Evolutionary conservation across 2,329 filamentous ascomycete genomes (phyloP).

Genomic region (Verticillium tricorpus): DNA sequence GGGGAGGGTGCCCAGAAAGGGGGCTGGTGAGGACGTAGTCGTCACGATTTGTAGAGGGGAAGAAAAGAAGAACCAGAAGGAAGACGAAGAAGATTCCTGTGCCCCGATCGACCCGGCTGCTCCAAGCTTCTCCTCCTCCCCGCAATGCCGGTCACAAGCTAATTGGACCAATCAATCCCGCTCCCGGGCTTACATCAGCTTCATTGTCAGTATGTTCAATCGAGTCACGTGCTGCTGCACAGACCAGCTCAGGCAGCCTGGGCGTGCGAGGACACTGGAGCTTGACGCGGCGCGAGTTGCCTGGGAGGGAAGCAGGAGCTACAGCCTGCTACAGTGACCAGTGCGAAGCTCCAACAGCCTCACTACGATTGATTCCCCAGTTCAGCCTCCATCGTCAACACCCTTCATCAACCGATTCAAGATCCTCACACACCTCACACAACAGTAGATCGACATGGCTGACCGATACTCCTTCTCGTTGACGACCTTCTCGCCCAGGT

Average conservation of each 20-base stretch:
- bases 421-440: slow-evolving; percentile 2
- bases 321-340: neutral
- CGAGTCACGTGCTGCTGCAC: neutral
- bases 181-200: neutral
- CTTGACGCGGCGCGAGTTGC: slow-evolving; percentile 18
- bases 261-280: slow-evolving; percentile 2
- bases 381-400: neutral
- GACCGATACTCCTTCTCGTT: slow-evolving; percentile 99
- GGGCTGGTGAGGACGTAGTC: neutral
- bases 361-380: slow-evolving; percentile 9
- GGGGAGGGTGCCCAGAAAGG: neutral
- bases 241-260: neutral
- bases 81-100: neutral
- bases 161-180: neutral
- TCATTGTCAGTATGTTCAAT: neutral
- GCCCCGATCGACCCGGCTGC: neutral
- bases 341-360: slow-evolving; percentile 12
- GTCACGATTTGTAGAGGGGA: neutral
- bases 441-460: slow-evolving; percentile 61
- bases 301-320: slow-evolving; percentile 13
- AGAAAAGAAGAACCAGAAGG: neutral
- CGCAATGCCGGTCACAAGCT: neutral
- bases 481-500: slow-evolving; percentile 99
- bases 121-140: neutral
- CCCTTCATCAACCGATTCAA: slow-evolving; percentile 10